These are phyloP conservation scores for Psilocybe cubensis DNA, from an alignment of 768 basidiomycete species.

Conservation along the genomic window DNA sequence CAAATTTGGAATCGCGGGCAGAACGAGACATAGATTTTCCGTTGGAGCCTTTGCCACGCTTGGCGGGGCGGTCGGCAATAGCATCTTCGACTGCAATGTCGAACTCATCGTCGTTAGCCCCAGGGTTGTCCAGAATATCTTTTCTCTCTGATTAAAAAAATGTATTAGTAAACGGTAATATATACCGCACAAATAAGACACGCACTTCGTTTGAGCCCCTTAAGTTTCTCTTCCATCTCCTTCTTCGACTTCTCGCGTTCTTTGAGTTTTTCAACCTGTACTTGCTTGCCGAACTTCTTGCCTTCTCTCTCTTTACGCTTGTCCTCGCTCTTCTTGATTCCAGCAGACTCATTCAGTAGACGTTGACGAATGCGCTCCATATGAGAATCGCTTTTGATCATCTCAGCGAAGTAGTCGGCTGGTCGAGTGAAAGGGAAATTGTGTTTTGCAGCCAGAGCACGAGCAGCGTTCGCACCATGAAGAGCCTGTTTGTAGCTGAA, in stretches of 20 bases:
- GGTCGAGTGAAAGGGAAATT: conserved; percentile 90
- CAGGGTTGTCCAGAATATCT: conserved; percentile 72
- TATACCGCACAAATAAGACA: conserved; percentile 13
- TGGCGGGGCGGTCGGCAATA: conserved; percentile 68
- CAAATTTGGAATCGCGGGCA: conserved; percentile 79
- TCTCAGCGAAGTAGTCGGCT: conserved; percentile 95
- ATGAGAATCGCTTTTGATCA: conserved; percentile 96
- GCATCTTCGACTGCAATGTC: conserved; percentile 93
- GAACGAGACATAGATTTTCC: conserved; percentile 57
- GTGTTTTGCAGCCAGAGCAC: conserved; percentile 74
- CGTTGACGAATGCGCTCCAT: conserved; percentile 96
- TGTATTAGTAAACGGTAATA: background rate
- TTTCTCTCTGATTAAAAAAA: conserved; percentile 66
- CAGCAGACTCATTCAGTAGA: conserved; percentile 84
- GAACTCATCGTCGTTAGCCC: conserved; percentile 70
- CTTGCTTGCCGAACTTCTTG: conserved; percentile 98
- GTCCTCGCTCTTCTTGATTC: conserved; percentile 90
- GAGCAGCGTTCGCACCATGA: conserved; percentile 77
- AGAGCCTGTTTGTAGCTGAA: conserved; percentile 94
- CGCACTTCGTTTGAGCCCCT: conserved; percentile 90
- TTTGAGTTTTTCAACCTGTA: conserved; percentile 92
- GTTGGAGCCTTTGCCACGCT: conserved; percentile 48
- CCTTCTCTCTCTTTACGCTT: conserved; percentile 91
- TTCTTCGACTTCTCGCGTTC: conserved; percentile 90
- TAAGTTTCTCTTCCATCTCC: conserved; percentile 85